These are phyloP conservation scores for Rhypophila decipiens DNA, from an alignment of 495 filamentous ascomycete genomes.

Conservation along the genomic window DNA sequence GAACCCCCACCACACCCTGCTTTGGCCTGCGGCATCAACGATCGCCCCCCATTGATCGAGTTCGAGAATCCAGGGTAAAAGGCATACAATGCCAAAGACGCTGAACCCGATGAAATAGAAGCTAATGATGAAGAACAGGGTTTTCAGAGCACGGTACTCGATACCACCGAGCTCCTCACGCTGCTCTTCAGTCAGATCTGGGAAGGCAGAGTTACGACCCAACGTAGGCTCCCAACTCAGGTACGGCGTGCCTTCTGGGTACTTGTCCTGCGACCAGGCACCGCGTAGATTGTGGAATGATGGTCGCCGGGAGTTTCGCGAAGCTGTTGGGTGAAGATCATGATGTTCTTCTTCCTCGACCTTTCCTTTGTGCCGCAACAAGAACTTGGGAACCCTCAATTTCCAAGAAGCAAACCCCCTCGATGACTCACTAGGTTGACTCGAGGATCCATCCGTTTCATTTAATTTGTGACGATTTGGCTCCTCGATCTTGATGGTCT, in stretches of 20 bases:
- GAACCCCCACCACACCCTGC: slow-evolving; percentile 81
- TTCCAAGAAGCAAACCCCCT: slow-evolving; percentile 29
- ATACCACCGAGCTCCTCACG: slow-evolving; percentile 90
- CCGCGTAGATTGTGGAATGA: slow-evolving; percentile 25
- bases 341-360: slow-evolving; percentile 17
- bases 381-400: slow-evolving; percentile 25
- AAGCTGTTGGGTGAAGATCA: slow-evolving; percentile 7
- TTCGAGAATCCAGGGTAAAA: slow-evolving; percentile 74
- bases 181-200: slow-evolving; percentile 82
- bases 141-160: slow-evolving; percentile 87
- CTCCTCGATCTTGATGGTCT: slow-evolving; percentile 61
- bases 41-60: slow-evolving; percentile 49
- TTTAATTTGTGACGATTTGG: slow-evolving; percentile 37
- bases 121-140: slow-evolving; percentile 67
- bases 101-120: slow-evolving; percentile 73
- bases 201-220: slow-evolving; percentile 85
- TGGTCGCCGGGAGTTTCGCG: slow-evolving; percentile 11
- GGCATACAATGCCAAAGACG: slow-evolving; percentile 60
- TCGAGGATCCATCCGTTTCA: slow-evolving; percentile 21
- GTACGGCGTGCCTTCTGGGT: slow-evolving; percentile 62
- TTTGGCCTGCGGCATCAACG: slow-evolving; percentile 55
- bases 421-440: slow-evolving; percentile 23
- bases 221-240: slow-evolving; percentile 90
- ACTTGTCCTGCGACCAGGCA: slow-evolving; percentile 38
- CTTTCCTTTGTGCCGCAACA: slow-evolving; percentile 11